These are phyloP conservation scores for Aspergillus ellipticus DNA, from an alignment of 495 filamentous ascomycete genomes.

Conservation along the genomic window DNA sequence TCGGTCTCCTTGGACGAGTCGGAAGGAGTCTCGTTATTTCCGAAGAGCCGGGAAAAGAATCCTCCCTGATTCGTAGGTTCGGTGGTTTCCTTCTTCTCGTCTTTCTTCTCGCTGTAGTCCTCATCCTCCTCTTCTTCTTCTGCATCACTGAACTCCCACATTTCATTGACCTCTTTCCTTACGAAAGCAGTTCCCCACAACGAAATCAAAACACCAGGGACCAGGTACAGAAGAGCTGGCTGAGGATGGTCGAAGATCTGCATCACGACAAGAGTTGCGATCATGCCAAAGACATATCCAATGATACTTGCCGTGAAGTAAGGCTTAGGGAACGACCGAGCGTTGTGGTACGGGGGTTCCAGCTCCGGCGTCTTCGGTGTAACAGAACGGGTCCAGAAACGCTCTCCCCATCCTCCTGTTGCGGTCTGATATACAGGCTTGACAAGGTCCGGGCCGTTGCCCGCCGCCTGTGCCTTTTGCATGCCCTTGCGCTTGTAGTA, in stretches of 20 bases:
- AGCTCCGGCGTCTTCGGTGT: constrained; percentile 24
- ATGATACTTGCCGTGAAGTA: constrained; percentile 80
- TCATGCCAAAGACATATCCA: constrained; percentile 79
- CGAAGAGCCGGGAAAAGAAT: constrained; percentile 29
- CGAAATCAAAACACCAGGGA: constrained; percentile 73
- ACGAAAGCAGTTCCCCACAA: constrained; percentile 76
- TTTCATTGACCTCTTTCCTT: constrained; percentile 63
- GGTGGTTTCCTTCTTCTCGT: constrained; percentile 21
- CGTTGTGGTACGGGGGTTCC: constrained; percentile 38
- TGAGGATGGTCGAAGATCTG: constrained; percentile 77
- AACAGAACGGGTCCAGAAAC: constrained; percentile 66
- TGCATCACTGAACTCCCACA: constrained; percentile 81
- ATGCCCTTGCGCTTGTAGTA: constrained; percentile 64
- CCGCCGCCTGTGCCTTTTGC: constrained; percentile 33
- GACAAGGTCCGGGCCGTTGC: constrained; percentile 27
- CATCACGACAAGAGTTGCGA: constrained; percentile 73
- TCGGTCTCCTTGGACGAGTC: constrained; percentile 14
- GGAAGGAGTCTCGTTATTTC: background rate
- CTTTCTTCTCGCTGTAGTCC: constrained; percentile 12
- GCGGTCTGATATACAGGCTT: constrained; percentile 59
- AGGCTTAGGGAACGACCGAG: constrained; percentile 67
- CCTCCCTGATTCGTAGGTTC: constrained; percentile 18
- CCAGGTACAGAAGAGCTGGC: constrained; percentile 88
- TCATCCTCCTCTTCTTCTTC: constrained; percentile 33
- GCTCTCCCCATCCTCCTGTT: constrained; percentile 74